Evolutionary conservation across 2,329 filamentous ascomycete species (phyloP).

Genomic region (Colletotrichum viniferum): DNA sequence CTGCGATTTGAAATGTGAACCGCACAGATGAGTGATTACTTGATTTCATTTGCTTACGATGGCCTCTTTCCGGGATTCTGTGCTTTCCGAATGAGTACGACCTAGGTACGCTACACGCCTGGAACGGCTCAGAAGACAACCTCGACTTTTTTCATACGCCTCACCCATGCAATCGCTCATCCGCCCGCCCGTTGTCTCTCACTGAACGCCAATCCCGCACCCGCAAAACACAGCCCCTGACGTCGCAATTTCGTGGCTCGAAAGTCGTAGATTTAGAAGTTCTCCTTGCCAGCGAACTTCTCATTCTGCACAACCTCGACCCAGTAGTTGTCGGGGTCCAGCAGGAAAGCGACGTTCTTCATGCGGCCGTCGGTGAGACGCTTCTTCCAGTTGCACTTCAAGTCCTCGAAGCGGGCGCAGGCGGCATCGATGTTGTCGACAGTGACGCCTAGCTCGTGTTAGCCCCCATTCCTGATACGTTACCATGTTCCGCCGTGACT

Average conservation of each 20-base stretch:
- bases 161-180: neutral
- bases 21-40: neutral
- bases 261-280: slow-evolving; percentile 44
- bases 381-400: slow-evolving; percentile 93
- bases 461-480: neutral
- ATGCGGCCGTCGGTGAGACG: slow-evolving; percentile 87
- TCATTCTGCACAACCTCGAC: slow-evolving; percentile 82
- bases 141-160: neutral
- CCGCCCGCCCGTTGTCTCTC: neutral
- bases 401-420: slow-evolving; percentile 82
- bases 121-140: neutral
- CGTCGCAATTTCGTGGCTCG: neutral
- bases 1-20: neutral
- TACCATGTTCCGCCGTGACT: slow-evolving; percentile 30
- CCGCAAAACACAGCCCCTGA: neutral
- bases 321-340: slow-evolving; percentile 90
- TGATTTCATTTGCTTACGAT: neutral
- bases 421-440: slow-evolving; percentile 91
- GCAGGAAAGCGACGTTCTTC: slow-evolving; percentile 91
- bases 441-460: slow-evolving; percentile 60
- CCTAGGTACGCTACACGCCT: neutral
- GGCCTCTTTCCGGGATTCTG: neutral
- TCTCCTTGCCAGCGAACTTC: slow-evolving; percentile 58
- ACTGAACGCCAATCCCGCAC: neutral
- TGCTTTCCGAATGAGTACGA: neutral